phyloP scores from a whole-genome alignment of 73 alveolate species.

The Paramecium bursaria region DNA sequence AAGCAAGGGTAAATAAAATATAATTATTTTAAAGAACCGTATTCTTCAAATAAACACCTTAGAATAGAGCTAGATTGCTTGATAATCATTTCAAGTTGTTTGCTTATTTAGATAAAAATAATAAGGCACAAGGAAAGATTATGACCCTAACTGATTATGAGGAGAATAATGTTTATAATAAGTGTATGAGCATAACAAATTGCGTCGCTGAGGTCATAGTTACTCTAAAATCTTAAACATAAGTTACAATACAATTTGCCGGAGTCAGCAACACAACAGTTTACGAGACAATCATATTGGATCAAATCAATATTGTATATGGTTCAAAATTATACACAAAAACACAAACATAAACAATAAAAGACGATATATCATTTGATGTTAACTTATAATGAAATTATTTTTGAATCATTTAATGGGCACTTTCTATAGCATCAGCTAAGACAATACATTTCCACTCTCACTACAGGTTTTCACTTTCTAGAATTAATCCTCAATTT shows the following conservation, averaged over 20 bases:
- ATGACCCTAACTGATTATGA: conserved; percentile 32
- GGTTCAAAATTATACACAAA: too few relatives aligned
- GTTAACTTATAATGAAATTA: too few relatives aligned
- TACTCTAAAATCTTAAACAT: too few relatives aligned
- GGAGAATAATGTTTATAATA: background rate
- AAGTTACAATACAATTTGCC: too few relatives aligned
- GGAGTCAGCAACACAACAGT: too few relatives aligned
- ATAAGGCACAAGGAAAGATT: background rate
- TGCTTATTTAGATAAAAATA: conserved; percentile 8
- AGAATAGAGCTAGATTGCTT: conserved; percentile 31
- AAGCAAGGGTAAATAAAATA: conserved; percentile 34
- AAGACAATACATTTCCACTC: background rate
- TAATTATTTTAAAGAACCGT: conserved; percentile 1
- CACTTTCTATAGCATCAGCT: background rate
- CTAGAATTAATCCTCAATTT: background rate
- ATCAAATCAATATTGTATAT: too few relatives aligned
- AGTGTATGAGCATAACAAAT: conserved; percentile 11
- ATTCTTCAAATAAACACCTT: conserved; percentile 3
- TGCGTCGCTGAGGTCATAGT: too few relatives aligned
- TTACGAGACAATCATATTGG: too few relatives aligned
- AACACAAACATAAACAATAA: too few relatives aligned
- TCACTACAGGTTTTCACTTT: background rate
- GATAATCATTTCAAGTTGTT: background rate
- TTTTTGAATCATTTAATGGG: too few relatives aligned
- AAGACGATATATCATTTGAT: too few relatives aligned